phyloP scores from a whole-genome alignment of 306 rosid species.

The Begonia masoniana region DNA sequence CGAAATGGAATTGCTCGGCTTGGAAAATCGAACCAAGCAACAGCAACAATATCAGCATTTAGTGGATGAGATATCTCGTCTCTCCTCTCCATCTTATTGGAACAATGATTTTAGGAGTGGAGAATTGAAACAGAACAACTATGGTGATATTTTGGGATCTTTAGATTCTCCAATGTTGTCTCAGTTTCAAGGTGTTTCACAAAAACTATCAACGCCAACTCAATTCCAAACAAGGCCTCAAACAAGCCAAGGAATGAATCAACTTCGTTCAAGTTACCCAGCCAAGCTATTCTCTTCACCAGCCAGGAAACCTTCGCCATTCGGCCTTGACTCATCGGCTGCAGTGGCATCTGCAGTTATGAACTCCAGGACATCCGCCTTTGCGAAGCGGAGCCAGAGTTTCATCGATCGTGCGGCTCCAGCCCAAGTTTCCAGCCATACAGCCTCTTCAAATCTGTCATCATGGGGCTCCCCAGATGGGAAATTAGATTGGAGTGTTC shows the following conservation, averaged over 20 bases:
- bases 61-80: slow-evolving; percentile 71
- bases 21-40: slow-evolving; percentile 32
- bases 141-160: slow-evolving; percentile 57
- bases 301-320: slow-evolving; percentile 40
- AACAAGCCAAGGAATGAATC: slow-evolving; percentile 69
- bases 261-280: slow-evolving; percentile 73
- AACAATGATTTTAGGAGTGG: slow-evolving; percentile 35
- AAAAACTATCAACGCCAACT: neutral
- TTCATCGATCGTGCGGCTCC: slow-evolving; percentile 62
- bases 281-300: slow-evolving; percentile 58
- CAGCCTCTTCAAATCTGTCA: slow-evolving; percentile 36
- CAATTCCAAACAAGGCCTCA: slow-evolving; percentile 49
- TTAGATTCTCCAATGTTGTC: slow-evolving; percentile 44
- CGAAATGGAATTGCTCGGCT: slow-evolving; percentile 62
- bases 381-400: slow-evolving; percentile 82
- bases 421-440: slow-evolving; percentile 25
- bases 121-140: slow-evolving; percentile 68
- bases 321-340: slow-evolving; percentile 48
- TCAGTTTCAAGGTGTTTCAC: slow-evolving; percentile 9
- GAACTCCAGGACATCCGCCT: slow-evolving; percentile 75
- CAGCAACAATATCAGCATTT: slow-evolving; percentile 43
- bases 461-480: slow-evolving; percentile 66
- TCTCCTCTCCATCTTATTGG: slow-evolving; percentile 63
- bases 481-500: slow-evolving; percentile 71
- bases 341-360: slow-evolving; percentile 78